Base-by-base conservation (phyloP, 2,329 filamentous ascomycete species). In the Ceratocystis variospora region DNA sequence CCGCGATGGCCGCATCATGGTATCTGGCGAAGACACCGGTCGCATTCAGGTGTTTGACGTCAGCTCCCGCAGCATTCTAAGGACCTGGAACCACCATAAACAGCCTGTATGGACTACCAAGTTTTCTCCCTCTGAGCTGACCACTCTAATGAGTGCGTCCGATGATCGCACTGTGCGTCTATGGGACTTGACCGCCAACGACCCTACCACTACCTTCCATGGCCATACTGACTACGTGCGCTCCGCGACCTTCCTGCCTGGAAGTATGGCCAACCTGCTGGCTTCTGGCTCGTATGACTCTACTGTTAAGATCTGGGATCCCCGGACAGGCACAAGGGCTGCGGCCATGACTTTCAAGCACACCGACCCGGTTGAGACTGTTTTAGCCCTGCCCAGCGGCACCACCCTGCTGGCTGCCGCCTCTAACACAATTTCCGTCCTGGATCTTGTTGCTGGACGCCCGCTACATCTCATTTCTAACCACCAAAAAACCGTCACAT, bases 401-500 rank as follows among this genome's bases (percentile, higher is more conserved):
- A 96, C 92, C 3, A 91, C 89, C 3, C 79, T 99, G 28, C 81
- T 96, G 44, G 91, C 91, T 12, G 85, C 93, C 1, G 86, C 91
- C 19, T 92, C 89, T 67, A 95, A 89, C 73, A 84, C 89, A 69
- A 90, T 99, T 72, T 91, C 89, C 5, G 90, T 99, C 10, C 81
- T 99, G 69, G 94, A 99, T 74, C 83, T 99, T 57, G 88, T 97
- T 17, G 93, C 92, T 62, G 94, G 89, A 31, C 90, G 90, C 73
- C 91, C 93, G 3, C 79, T 96, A 67, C 87, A 91, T 71, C 80
- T 96, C 73, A 87, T 99, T 69, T 87, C 87, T 71, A 97, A 95
- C 74, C 94, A 99, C 76, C 94, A 99, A 74, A 99, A 97, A 83
- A 96, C 94, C 0, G 92, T 99, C 68, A 97, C 94, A 0, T 87